Evolutionary conservation across 345 rosid genomes (phyloP), one percentile per base, ranked within the genome.

Genomic region (Citrus glauca): DNA sequence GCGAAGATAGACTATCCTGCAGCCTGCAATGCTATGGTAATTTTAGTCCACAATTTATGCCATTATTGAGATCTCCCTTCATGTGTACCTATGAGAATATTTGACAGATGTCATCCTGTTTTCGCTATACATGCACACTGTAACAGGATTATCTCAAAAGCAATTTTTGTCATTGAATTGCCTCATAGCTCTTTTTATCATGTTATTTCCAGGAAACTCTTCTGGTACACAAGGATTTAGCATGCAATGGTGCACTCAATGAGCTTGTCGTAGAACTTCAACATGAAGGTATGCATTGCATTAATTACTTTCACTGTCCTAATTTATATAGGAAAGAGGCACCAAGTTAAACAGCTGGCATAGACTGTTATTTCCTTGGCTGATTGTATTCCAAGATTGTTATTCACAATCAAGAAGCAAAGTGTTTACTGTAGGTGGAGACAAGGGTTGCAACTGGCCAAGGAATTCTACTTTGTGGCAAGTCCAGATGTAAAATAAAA

Each of bases 1-100:
- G 98, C 99, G 45, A 97, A 97, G 86, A 63, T 84, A 77, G 99
- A 97, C 83, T 97, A 97, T 83, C 98, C 99, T 64, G 98, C 99
- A 74, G 98, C 98, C 50, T 97, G 98, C 80, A 97, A 94, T 76
- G 95, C 99, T 60, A 91, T 94, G 99, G 99, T 97, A 89, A 84
- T 78, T 55, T 60, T 24, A 57, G 25, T 50, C 69, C 61, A 17
- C 32, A 19, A 38, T 38, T 27, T 6, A 24, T 64, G 24, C 13
- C 61, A 42, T 37, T 53, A 37, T 70, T 63, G n/a, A 62, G 38
- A 11, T 80, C 4, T 32, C 24, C 64, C 60, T 50, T 67, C n/a
- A 27, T 50, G 42, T 75, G 25, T 69, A 33, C 20, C 45, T 28
- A 40, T 17, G 27, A n/a, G 48, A 28, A 37, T 37, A 74, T 69